Evolutionary conservation across 148 eudicot species (phyloP).

Genomic region (Rhododendron williamsianum): DNA sequence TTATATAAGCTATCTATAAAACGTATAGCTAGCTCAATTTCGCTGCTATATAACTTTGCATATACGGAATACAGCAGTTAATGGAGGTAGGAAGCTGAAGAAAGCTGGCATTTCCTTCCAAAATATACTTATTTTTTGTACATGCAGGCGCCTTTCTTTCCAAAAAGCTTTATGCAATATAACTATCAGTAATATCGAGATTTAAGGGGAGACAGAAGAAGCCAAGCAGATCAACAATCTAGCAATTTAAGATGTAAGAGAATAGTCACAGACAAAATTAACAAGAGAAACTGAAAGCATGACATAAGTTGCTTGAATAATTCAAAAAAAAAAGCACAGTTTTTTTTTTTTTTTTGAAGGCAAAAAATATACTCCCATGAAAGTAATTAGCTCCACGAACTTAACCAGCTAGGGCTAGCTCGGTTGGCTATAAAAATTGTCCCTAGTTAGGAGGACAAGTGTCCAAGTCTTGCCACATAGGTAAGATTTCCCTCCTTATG

Average conservation of each 20-base stretch:
- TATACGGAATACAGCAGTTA: neutral
- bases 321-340: neutral
- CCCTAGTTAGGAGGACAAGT: neutral
- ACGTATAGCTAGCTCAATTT: neutral
- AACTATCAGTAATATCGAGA: neutral
- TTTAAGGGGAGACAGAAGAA: slow-evolving; percentile 1
- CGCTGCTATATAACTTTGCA: neutral
- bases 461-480: neutral
- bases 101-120: neutral
- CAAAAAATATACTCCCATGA: neutral
- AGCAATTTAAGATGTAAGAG: neutral
- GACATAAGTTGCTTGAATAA: neutral
- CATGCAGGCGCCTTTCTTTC: neutral
- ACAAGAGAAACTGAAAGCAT: neutral
- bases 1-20: neutral
- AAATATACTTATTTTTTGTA: neutral
- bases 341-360: neutral
- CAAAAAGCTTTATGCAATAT: neutral
- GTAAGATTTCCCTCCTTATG: neutral
- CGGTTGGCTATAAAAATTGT: neutral
- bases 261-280: neutral
- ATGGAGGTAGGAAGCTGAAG: neutral
- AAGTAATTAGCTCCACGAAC: neutral
- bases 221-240: neutral
- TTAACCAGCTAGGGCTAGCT: neutral